A percentile compares a stretch with the other conserved stretches of the same genome.
Conservation (phyloP, 768 basidiomycete genomes). For the Mycena vitilis region DNA sequence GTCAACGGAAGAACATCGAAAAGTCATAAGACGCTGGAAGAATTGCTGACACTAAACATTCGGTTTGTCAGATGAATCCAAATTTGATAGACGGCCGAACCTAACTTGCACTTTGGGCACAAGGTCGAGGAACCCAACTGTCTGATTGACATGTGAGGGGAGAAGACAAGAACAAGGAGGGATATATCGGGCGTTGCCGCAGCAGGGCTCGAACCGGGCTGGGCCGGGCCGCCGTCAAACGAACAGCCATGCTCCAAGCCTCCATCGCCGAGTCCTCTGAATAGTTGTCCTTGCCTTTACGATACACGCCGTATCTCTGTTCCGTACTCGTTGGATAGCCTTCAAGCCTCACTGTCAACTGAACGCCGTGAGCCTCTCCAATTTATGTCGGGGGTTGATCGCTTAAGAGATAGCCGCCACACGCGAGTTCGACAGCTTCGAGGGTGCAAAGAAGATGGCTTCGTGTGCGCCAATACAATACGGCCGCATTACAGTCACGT, state of each 20-base stretch:
- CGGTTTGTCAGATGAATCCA: too few relatives aligned
- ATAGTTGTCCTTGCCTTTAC: too few relatives aligned
- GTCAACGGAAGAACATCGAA: background rate
- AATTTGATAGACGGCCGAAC: conserved; percentile 1
- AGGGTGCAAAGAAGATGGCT: background rate
- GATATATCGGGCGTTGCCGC: too few relatives aligned
- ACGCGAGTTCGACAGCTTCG: conserved; percentile 8
- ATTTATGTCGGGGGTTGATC: background rate
- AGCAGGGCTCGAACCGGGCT: too few relatives aligned
- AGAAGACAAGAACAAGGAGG: too few relatives aligned
- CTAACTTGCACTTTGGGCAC: conserved; percentile 9
- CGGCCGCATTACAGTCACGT: background rate
- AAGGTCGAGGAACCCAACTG: conserved; percentile 11
- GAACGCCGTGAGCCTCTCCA: too few relatives aligned
- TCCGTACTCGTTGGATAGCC: too few relatives aligned
- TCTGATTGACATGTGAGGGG: too few relatives aligned
- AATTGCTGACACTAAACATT: background rate
- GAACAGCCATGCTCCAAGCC: too few relatives aligned
- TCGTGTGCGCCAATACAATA: background rate
- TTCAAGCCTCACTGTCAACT: too few relatives aligned
- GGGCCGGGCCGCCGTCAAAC: background rate
- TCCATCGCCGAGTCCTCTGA: too few relatives aligned
- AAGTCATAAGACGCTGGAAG: background rate
- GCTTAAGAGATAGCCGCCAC: background rate
- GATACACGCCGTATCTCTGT: too few relatives aligned